Evolutionary conservation across 805 yeast genomes (phyloP).

Genomic region (Wickerhamomyces hampshirensis): DNA sequence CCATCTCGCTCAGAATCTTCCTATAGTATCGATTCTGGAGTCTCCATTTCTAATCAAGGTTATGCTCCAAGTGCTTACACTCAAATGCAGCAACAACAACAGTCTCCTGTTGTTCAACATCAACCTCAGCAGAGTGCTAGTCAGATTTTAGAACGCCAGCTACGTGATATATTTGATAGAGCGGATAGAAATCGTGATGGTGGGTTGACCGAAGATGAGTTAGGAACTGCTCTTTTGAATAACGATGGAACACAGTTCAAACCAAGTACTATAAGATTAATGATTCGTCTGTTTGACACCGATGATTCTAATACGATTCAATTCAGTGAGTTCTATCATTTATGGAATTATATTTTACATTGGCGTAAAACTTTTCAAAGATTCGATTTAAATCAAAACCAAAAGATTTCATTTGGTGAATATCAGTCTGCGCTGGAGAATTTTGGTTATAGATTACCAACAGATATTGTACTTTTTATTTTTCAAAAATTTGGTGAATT

Average conservation of each 20-base stretch:
- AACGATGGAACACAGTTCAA: conserved; percentile 62
- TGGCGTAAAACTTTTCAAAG: conserved; percentile 61
- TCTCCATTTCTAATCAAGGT: not conserved
- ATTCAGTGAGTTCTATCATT: conserved; percentile 58
- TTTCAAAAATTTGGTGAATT: conserved; percentile 50
- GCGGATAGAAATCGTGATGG: conserved; percentile 55
- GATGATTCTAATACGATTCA: conserved; percentile 39
- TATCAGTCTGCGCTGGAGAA: conserved; percentile 56
- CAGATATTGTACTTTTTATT: conserved; percentile 51
- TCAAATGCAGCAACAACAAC: conserved; percentile 7
- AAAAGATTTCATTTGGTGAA: conserved; percentile 62
- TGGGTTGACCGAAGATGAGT: conserved; percentile 49
- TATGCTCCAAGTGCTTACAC: conserved; percentile 5
- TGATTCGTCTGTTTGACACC: conserved; percentile 60
- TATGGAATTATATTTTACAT: conserved; percentile 64
- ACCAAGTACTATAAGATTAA: conserved; percentile 52
- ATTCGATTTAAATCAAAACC: conserved; percentile 55
- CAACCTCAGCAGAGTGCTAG: conserved; percentile 15
- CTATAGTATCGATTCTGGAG: not conserved
- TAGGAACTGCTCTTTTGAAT: conserved; percentile 53
- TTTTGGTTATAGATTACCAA: conserved; percentile 60
- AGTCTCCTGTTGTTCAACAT: conserved; percentile 1
- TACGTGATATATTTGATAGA: conserved; percentile 46
- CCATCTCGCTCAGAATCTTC: not conserved
- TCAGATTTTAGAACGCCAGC: conserved; percentile 36